Percentiles rank a stretch among this genome's conserved stretches.
Conservation (phyloP, 441 rosid genomes). For the Populus trichocarpa region DNA sequence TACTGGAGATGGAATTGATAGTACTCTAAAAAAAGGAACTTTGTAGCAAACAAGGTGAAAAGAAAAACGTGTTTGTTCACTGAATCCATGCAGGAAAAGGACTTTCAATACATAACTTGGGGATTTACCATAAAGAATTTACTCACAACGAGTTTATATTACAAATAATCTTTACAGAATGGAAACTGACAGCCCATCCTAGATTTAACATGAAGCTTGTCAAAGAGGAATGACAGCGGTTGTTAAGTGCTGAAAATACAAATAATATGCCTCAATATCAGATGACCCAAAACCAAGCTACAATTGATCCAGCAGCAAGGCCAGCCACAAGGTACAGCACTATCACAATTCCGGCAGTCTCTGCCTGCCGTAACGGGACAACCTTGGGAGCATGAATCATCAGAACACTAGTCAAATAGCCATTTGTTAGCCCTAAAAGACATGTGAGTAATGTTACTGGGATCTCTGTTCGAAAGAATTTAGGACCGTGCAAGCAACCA, state of each 20-base stretch:
- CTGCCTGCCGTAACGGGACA: constrained; percentile 70
- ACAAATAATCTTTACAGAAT: background rate
- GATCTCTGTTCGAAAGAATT: constrained; percentile 72
- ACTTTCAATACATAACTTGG: background rate
- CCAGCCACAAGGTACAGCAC: constrained; percentile 75
- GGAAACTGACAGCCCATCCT: background rate
- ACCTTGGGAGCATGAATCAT: constrained; percentile 78
- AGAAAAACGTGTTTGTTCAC: too few relatives aligned
- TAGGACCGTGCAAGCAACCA: constrained; percentile 86
- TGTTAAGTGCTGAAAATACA: background rate
- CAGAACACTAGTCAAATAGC: constrained; percentile 85
- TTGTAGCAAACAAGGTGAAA: too few relatives aligned
- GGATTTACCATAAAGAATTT: background rate
- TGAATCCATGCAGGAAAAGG: background rate
- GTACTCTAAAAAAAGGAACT: too few relatives aligned
- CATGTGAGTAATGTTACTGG: constrained; percentile 77
- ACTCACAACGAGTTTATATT: background rate
- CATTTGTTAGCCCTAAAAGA: constrained; percentile 78
- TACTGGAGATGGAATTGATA: too few relatives aligned
- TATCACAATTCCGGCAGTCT: constrained; percentile 87
- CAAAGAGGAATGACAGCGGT: background rate
- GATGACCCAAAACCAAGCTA: constrained; percentile 92
- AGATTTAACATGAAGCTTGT: too few relatives aligned
- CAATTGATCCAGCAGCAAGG: constrained; percentile 69
- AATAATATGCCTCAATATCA: constrained; percentile 29